Conservation (phyloP, 352 stramenopile species). For the Peronospora destructor region DNA sequence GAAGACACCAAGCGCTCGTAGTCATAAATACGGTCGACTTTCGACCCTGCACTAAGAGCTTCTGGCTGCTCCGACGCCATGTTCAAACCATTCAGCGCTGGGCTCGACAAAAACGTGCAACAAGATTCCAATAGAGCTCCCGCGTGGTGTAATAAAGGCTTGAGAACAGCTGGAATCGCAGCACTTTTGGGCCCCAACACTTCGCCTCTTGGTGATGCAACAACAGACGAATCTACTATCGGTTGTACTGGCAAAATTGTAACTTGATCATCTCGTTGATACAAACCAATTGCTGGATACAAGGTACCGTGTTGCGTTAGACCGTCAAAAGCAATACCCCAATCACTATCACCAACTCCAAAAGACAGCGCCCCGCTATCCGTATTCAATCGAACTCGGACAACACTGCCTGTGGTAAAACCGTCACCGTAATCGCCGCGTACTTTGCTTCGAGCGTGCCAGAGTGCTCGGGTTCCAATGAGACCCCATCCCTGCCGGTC, state of each 20-base stretch:
- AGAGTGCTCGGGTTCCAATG: conserved; percentile 83
- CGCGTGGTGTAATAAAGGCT: conserved; percentile 69
- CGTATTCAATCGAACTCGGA: conserved; percentile 79
- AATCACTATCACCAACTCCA: conserved; percentile 81
- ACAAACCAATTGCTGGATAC: conserved; percentile 83
- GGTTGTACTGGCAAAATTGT: conserved; percentile 71
- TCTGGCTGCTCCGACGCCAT: conserved; percentile 20
- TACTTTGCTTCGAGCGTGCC: conserved; percentile 87
- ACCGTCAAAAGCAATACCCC: conserved; percentile 85
- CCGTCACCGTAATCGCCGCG: conserved; percentile 84
- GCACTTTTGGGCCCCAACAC: conserved; percentile 31
- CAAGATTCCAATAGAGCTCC: conserved; percentile 49
- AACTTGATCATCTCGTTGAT: conserved; percentile 85
- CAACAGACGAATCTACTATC: conserved; percentile 29
- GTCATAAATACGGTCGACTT: conserved; percentile 16
- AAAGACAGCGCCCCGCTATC: conserved; percentile 84
- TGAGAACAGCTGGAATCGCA: conserved; percentile 58
- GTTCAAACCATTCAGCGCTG: conserved; percentile 20
- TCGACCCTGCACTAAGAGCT: conserved; percentile 11
- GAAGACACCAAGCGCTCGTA: conserved; percentile 32
- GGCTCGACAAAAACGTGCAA: conserved; percentile 41
- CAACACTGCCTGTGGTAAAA: conserved; percentile 80
- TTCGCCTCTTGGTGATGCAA: conserved; percentile 20
- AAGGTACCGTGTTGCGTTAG: conserved; percentile 84
- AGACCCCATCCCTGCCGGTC: conserved; percentile 85